Evolutionary conservation across 805 yeast species (phyloP), one percentile per base, ranked within the genome.

Genomic region (Saitoella complicata): DNA sequence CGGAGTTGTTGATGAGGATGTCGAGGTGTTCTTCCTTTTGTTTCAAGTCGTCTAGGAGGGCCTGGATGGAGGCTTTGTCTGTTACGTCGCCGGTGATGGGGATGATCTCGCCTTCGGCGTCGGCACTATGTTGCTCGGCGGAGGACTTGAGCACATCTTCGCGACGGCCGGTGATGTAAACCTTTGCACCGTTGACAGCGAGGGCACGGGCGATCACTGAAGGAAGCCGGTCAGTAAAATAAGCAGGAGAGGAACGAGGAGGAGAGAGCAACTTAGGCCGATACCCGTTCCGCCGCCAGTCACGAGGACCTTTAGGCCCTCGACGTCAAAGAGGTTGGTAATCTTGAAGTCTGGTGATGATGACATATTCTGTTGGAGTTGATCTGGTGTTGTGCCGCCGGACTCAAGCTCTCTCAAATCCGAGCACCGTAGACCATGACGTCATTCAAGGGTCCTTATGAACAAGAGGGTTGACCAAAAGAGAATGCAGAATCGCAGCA

Each of bases 281-380:
- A 21, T 21, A 21, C 53, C 88, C 39, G 79, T 69, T n/a, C 84
- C 76, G 9, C 80, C 81, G 41, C 88, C 88, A 7, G 87, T 79
- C 43, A 80, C 73, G 6, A 78, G 73, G 12, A 83, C 83, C 12
- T 75, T 74, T 57, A 78, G 76, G 5, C 83, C 86, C 59, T 73
- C 73, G 48, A 80, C 67, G 2, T 79, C 74, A 55, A 80, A 78
- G 49, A 78, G 60, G 44, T 21, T 21, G 21, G 21, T 3, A 4
- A 21, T 21, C 4, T 21, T 21, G 21, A 21, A 21, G 21, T 21
- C 21, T 21, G 21, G 21, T 21, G 21, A 21, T 21, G 21, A 21
- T 21, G 21, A 21, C 21, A 21, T 21, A 4, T 21, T 21, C 4
- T 21, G 4, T 21, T 21, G 21, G 4, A 21, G 21, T 21, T 21